phyloP scores from a whole-genome alignment of 2,329 filamentous ascomycete species.

The Paraconiothyrium sp. region DNA sequence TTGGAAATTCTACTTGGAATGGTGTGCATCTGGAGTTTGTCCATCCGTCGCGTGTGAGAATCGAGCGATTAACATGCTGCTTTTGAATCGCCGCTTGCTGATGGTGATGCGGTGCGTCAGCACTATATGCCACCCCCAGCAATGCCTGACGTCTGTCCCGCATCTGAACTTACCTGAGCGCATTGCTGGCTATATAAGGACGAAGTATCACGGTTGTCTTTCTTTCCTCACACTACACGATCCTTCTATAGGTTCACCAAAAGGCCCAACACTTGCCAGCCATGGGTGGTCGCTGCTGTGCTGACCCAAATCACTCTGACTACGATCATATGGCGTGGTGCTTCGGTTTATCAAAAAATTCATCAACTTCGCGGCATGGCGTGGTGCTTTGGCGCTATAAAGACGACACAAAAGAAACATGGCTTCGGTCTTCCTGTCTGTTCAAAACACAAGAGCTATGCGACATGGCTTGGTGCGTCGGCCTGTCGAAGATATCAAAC shows the following conservation, averaged over 20 bases:
- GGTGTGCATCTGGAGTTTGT: no score
- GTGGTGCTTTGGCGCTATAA: not conserved
- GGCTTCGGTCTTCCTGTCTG: not conserved
- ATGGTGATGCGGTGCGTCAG: not conserved
- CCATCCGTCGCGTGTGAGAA: no score
- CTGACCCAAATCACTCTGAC: no score
- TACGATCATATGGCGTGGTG: no score
- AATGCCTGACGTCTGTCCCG: not conserved
- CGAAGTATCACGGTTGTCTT: not conserved
- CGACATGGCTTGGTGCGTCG: no score
- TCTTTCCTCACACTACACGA: not conserved
- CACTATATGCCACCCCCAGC: not conserved
- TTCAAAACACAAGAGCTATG: no score
- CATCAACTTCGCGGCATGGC: not conserved
- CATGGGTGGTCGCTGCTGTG: no score
- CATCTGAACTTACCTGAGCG: not conserved
- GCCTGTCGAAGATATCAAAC: no score
- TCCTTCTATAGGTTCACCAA: not conserved
- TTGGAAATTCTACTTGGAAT: not conserved
- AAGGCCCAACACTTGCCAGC: no score
- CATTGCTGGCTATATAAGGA: not conserved
- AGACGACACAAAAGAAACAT: not conserved
- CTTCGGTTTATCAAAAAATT: not conserved
- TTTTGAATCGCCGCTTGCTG: no score
- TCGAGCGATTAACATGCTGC: no score